Base-by-base conservation (phyloP, 78 protist genomes). In the Creolimax fragrantissima region DNA sequence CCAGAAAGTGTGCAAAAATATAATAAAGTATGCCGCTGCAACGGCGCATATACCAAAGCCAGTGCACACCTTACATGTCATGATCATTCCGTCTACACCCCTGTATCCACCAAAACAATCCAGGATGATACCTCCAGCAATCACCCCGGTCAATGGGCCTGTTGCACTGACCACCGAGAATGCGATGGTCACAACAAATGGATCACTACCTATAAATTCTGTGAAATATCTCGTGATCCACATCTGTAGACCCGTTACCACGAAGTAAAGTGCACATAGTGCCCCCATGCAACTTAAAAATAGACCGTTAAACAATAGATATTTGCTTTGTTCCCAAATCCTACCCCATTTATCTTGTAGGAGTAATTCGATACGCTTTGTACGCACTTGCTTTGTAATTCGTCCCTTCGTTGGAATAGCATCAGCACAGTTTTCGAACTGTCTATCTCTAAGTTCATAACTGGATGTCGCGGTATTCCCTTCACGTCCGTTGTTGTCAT, bases 241-340 rank as follows among this genome's bases (percentile, higher is more conserved):
- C 83, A 90, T 44, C 35, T 90, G 92, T 5, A 90, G 3, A 17
- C 92, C 92, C 39, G 92, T 90, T 47, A 90, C 92, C 83, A 90
- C 92, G 47, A 90, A 90, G 41, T 74, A 90, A 37, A 90, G 11
- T 5, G 92, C 4, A 37, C 92, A 90, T 43, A 90, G 84, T 7
- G 83, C 84, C 11, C 32, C 41, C 44, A 89, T 84, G 6, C 32
- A 36, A 35, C 36, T 7, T 32, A 89, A 6, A 17, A 44, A 89
- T 35, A 89, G 32, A 32, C 89, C 89, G 11, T 43, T 42, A 84
- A 45, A 47, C 5, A 43, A 32, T 11, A 42, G 42, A 32, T n/a
- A 36, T 32, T 89, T 89, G 44, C n/a, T 44, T 32, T 39, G 89
- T 11, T 32, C 91, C 91, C 91, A 84, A 32, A 84, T 41, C 17